phyloP scores from a whole-genome alignment of 345 rosid species.

The Luvunga scandens region DNA sequence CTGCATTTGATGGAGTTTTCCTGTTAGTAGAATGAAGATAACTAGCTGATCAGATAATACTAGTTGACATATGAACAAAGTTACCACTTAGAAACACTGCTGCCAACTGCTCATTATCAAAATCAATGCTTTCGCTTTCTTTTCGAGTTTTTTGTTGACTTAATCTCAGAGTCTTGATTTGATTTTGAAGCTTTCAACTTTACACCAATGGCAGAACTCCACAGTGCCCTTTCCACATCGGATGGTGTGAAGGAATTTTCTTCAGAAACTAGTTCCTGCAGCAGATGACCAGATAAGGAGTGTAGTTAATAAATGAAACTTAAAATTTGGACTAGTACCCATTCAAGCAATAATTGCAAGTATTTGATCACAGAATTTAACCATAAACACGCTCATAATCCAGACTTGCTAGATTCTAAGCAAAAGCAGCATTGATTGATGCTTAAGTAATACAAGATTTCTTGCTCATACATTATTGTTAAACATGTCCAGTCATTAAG shows the following conservation, averaged over 20 bases:
- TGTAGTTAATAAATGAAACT: background rate
- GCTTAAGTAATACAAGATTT: background rate
- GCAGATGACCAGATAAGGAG: conserved; percentile 3
- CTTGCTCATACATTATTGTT: too few relatives aligned
- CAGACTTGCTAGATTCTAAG: background rate
- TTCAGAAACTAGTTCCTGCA: conserved; percentile 60
- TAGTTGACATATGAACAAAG: background rate
- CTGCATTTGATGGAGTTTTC: background rate
- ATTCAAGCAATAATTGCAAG: background rate
- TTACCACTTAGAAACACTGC: background rate
- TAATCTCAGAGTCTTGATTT: conserved; percentile 21
- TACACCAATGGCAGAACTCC: conserved; percentile 59
- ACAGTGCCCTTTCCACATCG: conserved; percentile 79
- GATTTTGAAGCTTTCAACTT: conserved; percentile 33
- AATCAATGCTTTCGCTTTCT: conserved; percentile 68
- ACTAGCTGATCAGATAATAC: background rate
- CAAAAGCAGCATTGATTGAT: background rate
- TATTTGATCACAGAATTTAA: background rate
- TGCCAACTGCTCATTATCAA: background rate
- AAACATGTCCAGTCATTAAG: background rate
- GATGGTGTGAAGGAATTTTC: conserved; percentile 61
- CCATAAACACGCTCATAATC: background rate
- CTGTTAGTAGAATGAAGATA: background rate
- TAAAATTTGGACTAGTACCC: background rate
- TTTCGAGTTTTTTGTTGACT: conserved; percentile 34